Base-by-base conservation (phyloP, 2,329 filamentous ascomycete species). In the Chrysoporthe cubensis region DNA sequence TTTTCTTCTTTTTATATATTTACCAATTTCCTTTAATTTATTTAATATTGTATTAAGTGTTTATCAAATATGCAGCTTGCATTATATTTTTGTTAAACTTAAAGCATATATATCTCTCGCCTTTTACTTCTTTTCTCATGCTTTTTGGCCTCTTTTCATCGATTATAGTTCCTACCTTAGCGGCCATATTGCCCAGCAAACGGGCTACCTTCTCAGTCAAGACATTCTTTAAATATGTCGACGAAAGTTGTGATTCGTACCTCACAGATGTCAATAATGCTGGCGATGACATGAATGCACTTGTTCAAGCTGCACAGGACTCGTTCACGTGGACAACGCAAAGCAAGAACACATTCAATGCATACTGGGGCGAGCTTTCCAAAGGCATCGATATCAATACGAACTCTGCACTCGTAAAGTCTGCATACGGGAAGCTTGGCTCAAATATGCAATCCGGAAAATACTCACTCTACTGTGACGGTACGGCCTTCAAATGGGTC, bases 251-350 rank as follows among this genome's bases (percentile, higher is more conserved):
- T 48, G 46, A 48, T 21, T n/a, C 18, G 18, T 21, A 48, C 18
- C 46, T 48, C 46, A 48, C 18, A n/a, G 46, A 48, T 48, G 18
- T 21, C 46, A 48, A 48, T 18, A 48, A 48, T 48, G 46, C 46
- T 48, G 46, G 46, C 46, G 46, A 48, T 21, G 46, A 48, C 46
- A 48, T 48, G 46, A 48, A 48, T 48, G 46, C 46, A n/a, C 46
- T 48, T n/a, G 18, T 48, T 13, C 9, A 48, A 48, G 46, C 46
- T 48, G 46, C 46, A n/a, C 46, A 48, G 18, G 46, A 48, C 46
- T 48, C 46, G 46, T 48, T 48, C 46, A 48, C 46, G 4, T 48
- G 46, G 46, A 48, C 18, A 21, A n/a, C 46, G 21, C 46, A n/a
- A n/a, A n/a, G 46, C 18, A 48, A 48, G 46, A 48, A 48, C 18